Evolutionary conservation across 2,329 filamentous ascomycete genomes (phyloP).

Genomic region (Sclerotinia nivalis): DNA sequence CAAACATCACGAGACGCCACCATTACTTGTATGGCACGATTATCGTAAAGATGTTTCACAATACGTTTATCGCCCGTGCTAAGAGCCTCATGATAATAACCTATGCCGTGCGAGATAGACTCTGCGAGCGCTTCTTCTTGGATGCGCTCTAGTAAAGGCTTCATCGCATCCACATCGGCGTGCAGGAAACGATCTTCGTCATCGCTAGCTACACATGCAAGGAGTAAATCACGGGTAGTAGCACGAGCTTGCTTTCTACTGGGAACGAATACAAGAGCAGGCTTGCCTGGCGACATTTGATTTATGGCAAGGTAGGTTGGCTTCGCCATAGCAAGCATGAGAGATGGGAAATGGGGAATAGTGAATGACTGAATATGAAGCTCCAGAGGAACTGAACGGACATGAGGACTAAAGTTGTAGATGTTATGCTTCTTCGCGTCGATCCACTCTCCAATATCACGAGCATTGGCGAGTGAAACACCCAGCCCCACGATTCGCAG

Average conservation of each 20-base stretch:
- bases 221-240: constrained; percentile 82
- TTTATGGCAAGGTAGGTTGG: constrained; percentile 87
- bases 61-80: constrained; percentile 88
- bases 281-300: constrained; percentile 85
- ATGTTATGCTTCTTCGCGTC: constrained; percentile 97
- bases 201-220: constrained; percentile 84
- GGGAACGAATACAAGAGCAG: constrained; percentile 87
- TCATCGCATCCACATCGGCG: constrained; percentile 77
- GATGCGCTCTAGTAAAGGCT: constrained; percentile 77
- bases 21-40: constrained; percentile 71
- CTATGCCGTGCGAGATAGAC: constrained; percentile 88
- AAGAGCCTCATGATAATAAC: constrained; percentile 95
- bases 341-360: constrained; percentile 93
- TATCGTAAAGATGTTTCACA: constrained; percentile 83
- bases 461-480: constrained; percentile 88
- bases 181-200: constrained; percentile 94
- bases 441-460: constrained; percentile 96
- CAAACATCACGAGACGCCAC: constrained; percentile 84
- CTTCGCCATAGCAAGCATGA: constrained; percentile 98
- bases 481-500: constrained; percentile 87
- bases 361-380: constrained; percentile 94
- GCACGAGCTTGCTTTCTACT: constrained; percentile 89
- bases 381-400: constrained; percentile 85
- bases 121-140: constrained; percentile 86
- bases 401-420: constrained; percentile 95